Conservation (phyloP, 2,329 filamentous ascomycete genomes). For the Apiospora phragmitis region DNA sequence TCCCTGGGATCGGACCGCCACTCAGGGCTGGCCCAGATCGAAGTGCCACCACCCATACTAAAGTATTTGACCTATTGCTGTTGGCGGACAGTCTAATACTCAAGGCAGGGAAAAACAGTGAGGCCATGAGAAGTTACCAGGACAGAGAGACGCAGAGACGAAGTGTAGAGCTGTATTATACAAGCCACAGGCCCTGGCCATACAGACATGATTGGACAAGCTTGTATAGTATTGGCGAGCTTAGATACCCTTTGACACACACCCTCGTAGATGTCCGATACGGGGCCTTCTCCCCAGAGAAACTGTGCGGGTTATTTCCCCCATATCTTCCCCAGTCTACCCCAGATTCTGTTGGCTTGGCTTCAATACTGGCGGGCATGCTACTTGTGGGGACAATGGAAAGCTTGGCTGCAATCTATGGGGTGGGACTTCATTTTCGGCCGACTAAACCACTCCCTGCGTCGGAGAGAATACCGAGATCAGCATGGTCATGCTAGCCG, state of each 20-base stretch:
- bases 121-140: neutral
- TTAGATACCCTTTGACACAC: neutral
- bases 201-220: neutral
- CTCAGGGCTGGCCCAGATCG: slow-evolving; percentile 38
- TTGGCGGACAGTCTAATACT: neutral
- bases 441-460: neutral
- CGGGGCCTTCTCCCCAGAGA: neutral
- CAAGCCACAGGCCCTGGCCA: neutral
- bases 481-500: neutral
- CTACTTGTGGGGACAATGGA: neutral
- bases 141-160: neutral
- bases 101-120: neutral
- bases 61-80: neutral
- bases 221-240: neutral
- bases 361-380: neutral
- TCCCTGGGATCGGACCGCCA: slow-evolving; percentile 36
- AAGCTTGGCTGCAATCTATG: slow-evolving; percentile 9
- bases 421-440: neutral
- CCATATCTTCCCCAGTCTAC: neutral
- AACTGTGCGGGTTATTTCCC: neutral
- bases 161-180: neutral
- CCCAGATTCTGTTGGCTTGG: neutral
- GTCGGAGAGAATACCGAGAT: slow-evolving; percentile 12
- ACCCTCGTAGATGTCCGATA: neutral
- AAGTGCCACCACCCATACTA: slow-evolving; percentile 38